Evolutionary conservation across 257 asterid species (phyloP), one percentile per base, ranked within the genome.

Genomic region (Nicotiana paniculata): DNA sequence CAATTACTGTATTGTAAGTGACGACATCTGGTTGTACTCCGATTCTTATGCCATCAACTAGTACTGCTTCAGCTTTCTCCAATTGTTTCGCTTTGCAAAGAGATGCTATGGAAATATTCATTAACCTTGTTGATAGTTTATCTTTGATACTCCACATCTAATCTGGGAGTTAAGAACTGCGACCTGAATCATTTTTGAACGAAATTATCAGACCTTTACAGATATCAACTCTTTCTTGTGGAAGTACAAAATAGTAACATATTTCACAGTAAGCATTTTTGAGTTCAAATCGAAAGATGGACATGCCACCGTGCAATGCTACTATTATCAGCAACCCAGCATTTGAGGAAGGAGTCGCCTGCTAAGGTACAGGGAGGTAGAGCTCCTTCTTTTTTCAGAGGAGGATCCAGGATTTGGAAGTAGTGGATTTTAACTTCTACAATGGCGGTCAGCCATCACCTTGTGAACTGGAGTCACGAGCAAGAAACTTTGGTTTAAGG

Each of bases 1-100:
- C 85, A 81, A 96, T 88, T 81, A 96, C 85, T 84, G 93, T 91
- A 89, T 96, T 96, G 84, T 96, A 96, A 30, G 98, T 94, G 65
- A 94, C 94, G 46, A 88, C 91, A 85, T 96, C 87, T 6, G 97
- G 98, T 33, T 90, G 88, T 58, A 96, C 92, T 21, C 98, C 97
- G 81, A 96, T 70, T 85, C 89, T 87, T 53, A 94, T 90, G 66
- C 93, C 97, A 88, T 96, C 98, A 9, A 93, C 85, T 77, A 96
- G 64, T 75, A 95, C 91, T 6, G 92, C 89, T 86, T 96, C 99
- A 15, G 99, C 98, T 86, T 92, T 92, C 84, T 89, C 90, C 87
- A 96, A 86, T 76, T 86, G 93, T 86, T 87, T 92, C 43, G 90
- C 87, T 94, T 91, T 91, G 89, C 99, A 96, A 81, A 94, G 87